A percentile compares a stretch with the other conserved stretches of the same genome.
These are phyloP conservation scores for Cubamyces sp. DNA, from an alignment of 768 basidiomycete genomes.

Conservation along the genomic window DNA sequence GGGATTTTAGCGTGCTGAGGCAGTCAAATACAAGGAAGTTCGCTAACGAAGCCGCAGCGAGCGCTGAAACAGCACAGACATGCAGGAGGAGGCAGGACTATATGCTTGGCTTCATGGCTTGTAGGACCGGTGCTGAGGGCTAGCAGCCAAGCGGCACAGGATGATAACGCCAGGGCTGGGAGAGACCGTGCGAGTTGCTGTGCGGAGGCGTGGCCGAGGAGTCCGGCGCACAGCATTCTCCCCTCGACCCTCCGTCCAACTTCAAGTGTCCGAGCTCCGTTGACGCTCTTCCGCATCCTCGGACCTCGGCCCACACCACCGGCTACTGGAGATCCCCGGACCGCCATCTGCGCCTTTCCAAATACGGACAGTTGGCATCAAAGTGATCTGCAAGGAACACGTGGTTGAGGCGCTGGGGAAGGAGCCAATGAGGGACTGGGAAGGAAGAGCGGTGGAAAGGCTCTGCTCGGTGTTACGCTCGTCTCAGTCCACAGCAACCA, in stretches of 20 bases:
- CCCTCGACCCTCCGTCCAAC: not conserved
- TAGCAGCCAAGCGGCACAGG: no score
- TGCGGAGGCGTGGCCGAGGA: not conserved
- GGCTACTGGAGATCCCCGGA: not conserved
- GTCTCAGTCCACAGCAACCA: constrained; percentile 1
- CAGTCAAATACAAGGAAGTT: not conserved
- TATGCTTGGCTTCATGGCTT: no score
- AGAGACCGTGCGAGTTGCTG: not conserved
- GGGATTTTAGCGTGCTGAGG: not conserved
- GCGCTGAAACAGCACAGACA: not conserved
- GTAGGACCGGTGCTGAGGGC: no score
- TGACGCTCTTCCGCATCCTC: not conserved
- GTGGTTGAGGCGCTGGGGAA: not conserved
- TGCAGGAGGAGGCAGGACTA: no score
- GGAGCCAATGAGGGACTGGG: not conserved
- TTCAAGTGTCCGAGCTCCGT: no score
- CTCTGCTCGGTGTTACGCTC: constrained; percentile 15
- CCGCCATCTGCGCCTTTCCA: not conserved
- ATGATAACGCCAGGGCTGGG: no score
- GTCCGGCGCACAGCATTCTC: not conserved
- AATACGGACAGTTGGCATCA: not conserved
- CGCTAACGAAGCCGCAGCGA: not conserved
- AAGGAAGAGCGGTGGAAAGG: constrained; percentile 1
- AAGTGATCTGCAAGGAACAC: constrained; percentile 8
- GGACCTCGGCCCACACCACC: no score